Evolutionary conservation across 495 filamentous ascomycete genomes (phyloP), one percentile per base, ranked within the genome.

Genomic region (Penicillium tannophilum): DNA sequence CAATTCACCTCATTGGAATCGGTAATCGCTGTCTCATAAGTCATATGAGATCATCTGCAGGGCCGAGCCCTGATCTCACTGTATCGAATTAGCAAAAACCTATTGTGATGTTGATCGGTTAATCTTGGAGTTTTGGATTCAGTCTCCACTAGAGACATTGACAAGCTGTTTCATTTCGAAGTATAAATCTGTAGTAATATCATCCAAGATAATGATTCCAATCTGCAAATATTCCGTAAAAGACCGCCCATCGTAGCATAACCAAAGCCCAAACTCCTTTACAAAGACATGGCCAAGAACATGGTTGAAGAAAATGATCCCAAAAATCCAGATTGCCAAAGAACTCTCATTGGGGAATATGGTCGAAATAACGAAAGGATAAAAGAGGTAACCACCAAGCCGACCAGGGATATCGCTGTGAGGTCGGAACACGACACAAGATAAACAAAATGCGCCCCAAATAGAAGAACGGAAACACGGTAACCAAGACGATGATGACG

Each of bases 381-480:
- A 17, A 23, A 14, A 17, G 6, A 31, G 20, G 28, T 19, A 54
- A 60, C 58, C 41, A 55, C 52, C 44, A 24, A 39, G 43, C 39
- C 56, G 46, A 26, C 49, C 49, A 50, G 23, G 51, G 36, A 52
- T 51, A 52, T 58, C 41, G 49, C 49, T n/a, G 11, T 52, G 16
- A 49, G 46, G 26, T 17, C 26, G 46, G 46, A 24, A 2, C 4
- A 41, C 23, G 23, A 43, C 41, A 28, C 24, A 14, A 14, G 33
- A 33, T 31, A 31, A 31, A 23, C 11, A 45, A 46, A 60, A 57
- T 52, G 45, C 53, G 57, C 54, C n/a, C 53, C 50, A 36, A 49
- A 46, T 30, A 45, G 19, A 24, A 10, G 26, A 24, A 46, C 19
- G 9, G 16, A 52, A 9, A 19, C 12, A 49, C 26, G 49, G 23